Percentiles rank a stretch among this genome's conserved stretches.
These are phyloP conservation scores for Dictyostelium firmibasis DNA, from an alignment of 78 protist species.

Conservation along the genomic window DNA sequence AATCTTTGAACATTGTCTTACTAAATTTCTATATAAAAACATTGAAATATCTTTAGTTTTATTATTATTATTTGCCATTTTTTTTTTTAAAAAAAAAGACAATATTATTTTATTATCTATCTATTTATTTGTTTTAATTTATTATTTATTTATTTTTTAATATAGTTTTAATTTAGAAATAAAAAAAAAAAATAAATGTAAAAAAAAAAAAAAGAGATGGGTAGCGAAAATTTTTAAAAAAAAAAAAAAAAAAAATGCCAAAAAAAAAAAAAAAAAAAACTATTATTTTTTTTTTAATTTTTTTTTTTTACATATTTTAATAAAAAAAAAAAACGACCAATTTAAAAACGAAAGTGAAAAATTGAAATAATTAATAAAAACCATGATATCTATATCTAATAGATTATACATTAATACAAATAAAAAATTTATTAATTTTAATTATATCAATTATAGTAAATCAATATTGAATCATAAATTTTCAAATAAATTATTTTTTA, in stretches of 20 bases:
- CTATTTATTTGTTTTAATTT: no score
- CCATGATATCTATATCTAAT: background rate
- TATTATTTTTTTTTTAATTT: no score
- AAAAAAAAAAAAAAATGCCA: no score
- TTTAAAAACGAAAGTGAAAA: background rate
- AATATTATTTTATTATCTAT: no score
- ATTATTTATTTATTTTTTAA: no score
- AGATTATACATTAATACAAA: background rate
- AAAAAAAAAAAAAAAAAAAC: no score
- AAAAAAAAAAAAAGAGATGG: no score
- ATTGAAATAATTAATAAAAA: background rate
- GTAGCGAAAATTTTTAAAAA: no score
- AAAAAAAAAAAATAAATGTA: no score
- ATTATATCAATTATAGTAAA: background rate
- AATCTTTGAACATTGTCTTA: conserved; percentile 6
- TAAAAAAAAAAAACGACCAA: background rate
- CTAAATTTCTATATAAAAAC: conserved; percentile 20
- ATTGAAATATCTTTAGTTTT: conserved; percentile 14
- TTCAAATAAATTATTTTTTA: background rate
- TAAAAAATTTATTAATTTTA: background rate
- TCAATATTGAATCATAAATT: background rate
- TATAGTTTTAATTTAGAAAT: no score
- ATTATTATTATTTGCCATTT: background rate
- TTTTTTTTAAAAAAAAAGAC: background rate
- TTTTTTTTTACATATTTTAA: no score